Evolutionary conservation across 2,329 filamentous ascomycete species (phyloP).

Genomic region (Diaporthe citri): DNA sequence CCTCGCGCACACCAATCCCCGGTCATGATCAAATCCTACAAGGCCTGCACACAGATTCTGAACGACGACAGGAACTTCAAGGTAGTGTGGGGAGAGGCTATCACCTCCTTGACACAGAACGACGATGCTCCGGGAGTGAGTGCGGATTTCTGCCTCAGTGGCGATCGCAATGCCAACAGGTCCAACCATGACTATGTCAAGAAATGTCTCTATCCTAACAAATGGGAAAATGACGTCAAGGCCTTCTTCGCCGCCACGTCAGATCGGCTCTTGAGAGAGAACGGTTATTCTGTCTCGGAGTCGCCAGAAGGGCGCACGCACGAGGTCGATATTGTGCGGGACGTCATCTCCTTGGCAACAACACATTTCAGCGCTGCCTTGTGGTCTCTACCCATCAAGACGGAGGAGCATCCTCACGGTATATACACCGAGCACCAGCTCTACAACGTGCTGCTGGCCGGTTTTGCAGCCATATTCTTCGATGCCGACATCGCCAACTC

Average conservation of each 20-base stretch:
- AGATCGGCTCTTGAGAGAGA: background rate
- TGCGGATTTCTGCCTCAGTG: constrained; percentile 14
- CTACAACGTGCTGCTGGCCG: constrained; percentile 67
- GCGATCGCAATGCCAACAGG: background rate
- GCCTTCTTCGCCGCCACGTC: constrained; percentile 9
- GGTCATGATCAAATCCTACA: constrained; percentile 66
- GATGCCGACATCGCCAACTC: constrained; percentile 69
- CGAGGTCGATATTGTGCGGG: constrained; percentile 69
- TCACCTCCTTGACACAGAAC: constrained; percentile 57
- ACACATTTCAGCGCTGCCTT: constrained; percentile 67
- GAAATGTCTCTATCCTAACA: background rate
- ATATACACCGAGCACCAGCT: constrained; percentile 69
- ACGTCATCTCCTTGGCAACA: constrained; percentile 65
- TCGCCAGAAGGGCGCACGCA: constrained; percentile 60
- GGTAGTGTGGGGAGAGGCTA: constrained; percentile 68
- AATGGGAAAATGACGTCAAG: constrained; percentile 1
- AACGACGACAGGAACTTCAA: constrained; percentile 67
- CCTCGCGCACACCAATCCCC: constrained; percentile 60
- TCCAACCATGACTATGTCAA: background rate
- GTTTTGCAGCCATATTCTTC: constrained; percentile 70
- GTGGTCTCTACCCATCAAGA: constrained; percentile 68
- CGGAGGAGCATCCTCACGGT: constrained; percentile 61
- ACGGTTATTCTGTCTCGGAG: constrained; percentile 30
- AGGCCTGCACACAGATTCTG: constrained; percentile 62
- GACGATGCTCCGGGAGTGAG: constrained; percentile 29